Evolutionary conservation across 2,329 filamentous ascomycete species (phyloP).

Genomic region (Drechslerella coelobrocha): DNA sequence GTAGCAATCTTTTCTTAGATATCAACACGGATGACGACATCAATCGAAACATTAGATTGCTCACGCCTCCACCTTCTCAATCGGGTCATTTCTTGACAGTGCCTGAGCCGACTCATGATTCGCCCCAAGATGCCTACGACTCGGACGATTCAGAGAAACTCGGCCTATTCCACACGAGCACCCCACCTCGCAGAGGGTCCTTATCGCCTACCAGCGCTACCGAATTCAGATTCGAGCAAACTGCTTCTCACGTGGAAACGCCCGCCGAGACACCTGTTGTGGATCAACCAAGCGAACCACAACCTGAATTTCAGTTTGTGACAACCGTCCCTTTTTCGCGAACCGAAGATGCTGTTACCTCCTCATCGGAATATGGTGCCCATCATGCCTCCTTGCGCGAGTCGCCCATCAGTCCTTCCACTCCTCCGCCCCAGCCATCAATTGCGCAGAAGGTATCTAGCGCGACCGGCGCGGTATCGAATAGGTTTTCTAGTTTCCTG

Average conservation of each 20-base stretch:
- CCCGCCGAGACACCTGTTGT: slow-evolving; percentile 26
- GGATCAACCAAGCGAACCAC: neutral
- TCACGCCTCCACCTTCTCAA: slow-evolving; percentile 30
- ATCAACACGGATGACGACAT: slow-evolving; percentile 33
- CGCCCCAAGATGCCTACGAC: slow-evolving; percentile 16
- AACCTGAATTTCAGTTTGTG: neutral
- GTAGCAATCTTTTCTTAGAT: slow-evolving; percentile 32
- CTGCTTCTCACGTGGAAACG: slow-evolving; percentile 1
- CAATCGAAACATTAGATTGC: slow-evolving; percentile 28
- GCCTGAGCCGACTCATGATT: slow-evolving; percentile 31
- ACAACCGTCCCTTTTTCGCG: neutral
- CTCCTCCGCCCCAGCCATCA: slow-evolving; percentile 22
- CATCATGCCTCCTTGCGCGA: slow-evolving; percentile 11
- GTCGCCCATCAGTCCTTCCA: slow-evolving; percentile 18
- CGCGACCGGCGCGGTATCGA: slow-evolving; percentile 24
- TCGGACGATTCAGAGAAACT: slow-evolving; percentile 26
- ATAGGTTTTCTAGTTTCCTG: slow-evolving; percentile 29
- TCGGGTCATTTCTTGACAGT: slow-evolving; percentile 34
- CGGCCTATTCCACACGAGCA: slow-evolving; percentile 42
- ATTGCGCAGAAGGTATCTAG: slow-evolving; percentile 26
- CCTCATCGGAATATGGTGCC: slow-evolving; percentile 23
- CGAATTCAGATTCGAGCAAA: slow-evolving; percentile 24
- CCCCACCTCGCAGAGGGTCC: slow-evolving; percentile 39
- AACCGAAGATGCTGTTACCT: slow-evolving; percentile 8
- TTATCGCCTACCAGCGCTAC: slow-evolving; percentile 21